phyloP scores from a whole-genome alignment of 75 land plant species.

The Cunninghamia lanceolata region DNA sequence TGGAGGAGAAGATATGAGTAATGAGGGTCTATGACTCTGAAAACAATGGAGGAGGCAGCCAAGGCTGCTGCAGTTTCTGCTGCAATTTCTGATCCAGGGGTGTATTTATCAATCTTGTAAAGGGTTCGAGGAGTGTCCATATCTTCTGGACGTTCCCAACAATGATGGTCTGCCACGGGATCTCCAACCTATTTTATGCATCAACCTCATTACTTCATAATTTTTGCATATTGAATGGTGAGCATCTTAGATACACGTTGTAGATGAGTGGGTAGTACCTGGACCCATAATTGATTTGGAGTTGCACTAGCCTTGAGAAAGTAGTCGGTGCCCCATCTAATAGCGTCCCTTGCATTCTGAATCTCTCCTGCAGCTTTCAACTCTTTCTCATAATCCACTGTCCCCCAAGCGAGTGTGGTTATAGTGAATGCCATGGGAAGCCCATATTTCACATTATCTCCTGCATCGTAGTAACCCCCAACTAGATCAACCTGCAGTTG shows the following conservation, averaged over 20 bases:
- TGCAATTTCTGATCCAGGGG: slow-evolving; percentile 41
- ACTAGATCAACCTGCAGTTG: slow-evolving; percentile 71
- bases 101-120: slow-evolving; percentile 18
- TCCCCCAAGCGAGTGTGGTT: slow-evolving; percentile 76
- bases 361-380: slow-evolving; percentile 55
- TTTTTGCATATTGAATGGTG: neutral
- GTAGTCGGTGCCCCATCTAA: slow-evolving; percentile 91
- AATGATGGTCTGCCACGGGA: slow-evolving; percentile 35
- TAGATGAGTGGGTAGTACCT: slow-evolving; percentile 29
- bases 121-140: slow-evolving; percentile 41
- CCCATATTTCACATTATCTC: slow-evolving; percentile 95
- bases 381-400: slow-evolving; percentile 35
- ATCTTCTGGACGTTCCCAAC: slow-evolving; percentile 50
- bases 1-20: slow-evolving; percentile 68
- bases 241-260: neutral
- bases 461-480: slow-evolving; percentile 95
- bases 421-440: slow-evolving; percentile 98
- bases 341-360: slow-evolving; percentile 38
- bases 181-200: slow-evolving; percentile 29
- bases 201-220: neutral
- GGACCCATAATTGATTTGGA: slow-evolving; percentile 61
- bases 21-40: slow-evolving; percentile 30
- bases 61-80: slow-evolving; percentile 90
- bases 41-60: slow-evolving; percentile 82
- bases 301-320: slow-evolving; percentile 63